Evolutionary conservation across 2,329 filamentous ascomycete genomes (phyloP).

Genomic region (Ophiostoma quercus): DNA sequence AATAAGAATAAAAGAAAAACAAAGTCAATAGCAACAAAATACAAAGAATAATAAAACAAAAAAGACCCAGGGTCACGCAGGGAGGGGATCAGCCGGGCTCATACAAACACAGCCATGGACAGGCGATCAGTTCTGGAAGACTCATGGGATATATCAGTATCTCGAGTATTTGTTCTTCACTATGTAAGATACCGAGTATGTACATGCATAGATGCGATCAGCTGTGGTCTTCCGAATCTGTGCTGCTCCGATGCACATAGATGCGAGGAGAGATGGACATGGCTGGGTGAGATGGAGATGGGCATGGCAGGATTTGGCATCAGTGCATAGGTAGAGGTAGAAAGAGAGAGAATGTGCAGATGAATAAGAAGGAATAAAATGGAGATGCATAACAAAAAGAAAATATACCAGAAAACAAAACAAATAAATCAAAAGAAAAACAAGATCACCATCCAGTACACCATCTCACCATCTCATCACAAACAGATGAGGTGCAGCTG

Average conservation of each 20-base stretch:
- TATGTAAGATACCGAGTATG: not conserved
- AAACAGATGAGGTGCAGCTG: not conserved
- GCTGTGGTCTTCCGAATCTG: not conserved
- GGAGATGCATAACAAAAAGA: not conserved
- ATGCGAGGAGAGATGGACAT: not conserved
- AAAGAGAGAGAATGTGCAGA: not conserved
- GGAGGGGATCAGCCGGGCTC: not conserved
- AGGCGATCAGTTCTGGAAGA: constrained; percentile 6
- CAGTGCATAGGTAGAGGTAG: not conserved
- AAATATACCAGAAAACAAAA: not conserved
- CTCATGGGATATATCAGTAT: not conserved
- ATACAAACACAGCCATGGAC: not conserved
- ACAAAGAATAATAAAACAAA: not conserved
- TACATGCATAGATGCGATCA: not conserved
- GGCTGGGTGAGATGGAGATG: not conserved
- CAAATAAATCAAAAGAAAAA: too few relatives aligned
- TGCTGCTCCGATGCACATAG: constrained; percentile 4
- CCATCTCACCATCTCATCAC: constrained; percentile 10
- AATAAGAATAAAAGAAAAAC: not conserved
- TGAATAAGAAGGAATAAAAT: not conserved
- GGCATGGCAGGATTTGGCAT: not conserved
- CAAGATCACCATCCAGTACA: not conserved
- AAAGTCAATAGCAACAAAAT: not conserved
- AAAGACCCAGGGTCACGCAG: constrained; percentile 3
- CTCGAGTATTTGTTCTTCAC: too few relatives aligned